Base-by-base conservation (phyloP, 768 basidiomycete genomes). In the Pulveroboletus frians region DNA sequence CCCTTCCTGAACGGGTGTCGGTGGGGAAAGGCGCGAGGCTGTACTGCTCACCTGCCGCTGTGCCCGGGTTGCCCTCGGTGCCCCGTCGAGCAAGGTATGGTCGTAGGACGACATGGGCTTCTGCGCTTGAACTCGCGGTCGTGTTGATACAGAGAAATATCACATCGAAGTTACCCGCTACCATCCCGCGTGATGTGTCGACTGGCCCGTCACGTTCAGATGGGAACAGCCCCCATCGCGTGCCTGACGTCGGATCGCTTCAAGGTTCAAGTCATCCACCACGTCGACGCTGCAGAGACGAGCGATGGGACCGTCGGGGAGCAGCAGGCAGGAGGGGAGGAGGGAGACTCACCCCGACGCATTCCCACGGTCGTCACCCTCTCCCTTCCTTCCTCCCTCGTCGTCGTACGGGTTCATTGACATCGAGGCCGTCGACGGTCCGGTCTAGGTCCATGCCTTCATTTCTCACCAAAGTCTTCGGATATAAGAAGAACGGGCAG, bases 381-480 rank as follows among this genome's bases (percentile, higher is more conserved):
- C 32, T 35, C 29, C 20, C 18, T 31, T 20, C 21, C 20, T 43
- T 49, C 26, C 23, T 29, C 34, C 40, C 23, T 48, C 26, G 18
- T 21, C 44, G 37, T 47, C 47, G 43, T 40, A 36, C 43, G 11
- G 17, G n/a, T n/a, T n/a, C n/a, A 61, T 51, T 20, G 31, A 13
- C 0, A 13, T 14, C 20, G 11, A 61, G 58, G 7, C 14, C 30
- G 38, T 38, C 39, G 21, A n/a, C 47, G 34, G 20, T 36, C 47
- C 41, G 45, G 50, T 56, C 56, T 40, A 26, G 46, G 57, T 43
- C 48, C 46, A 46, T 76, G 75, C 72, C 84, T 67, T 83, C 83
- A 53, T 86, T 88, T 73, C 68, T 88, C 61, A 80, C 83, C 67
- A 88, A 85, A 63, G 82, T 88, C 58, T 83, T 88, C 59, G 81